Percentiles rank a stretch among this genome's conserved stretches.
phyloP scores from a whole-genome alignment of 768 basidiomycete species.

The Coprinellus aureogranulatus region DNA sequence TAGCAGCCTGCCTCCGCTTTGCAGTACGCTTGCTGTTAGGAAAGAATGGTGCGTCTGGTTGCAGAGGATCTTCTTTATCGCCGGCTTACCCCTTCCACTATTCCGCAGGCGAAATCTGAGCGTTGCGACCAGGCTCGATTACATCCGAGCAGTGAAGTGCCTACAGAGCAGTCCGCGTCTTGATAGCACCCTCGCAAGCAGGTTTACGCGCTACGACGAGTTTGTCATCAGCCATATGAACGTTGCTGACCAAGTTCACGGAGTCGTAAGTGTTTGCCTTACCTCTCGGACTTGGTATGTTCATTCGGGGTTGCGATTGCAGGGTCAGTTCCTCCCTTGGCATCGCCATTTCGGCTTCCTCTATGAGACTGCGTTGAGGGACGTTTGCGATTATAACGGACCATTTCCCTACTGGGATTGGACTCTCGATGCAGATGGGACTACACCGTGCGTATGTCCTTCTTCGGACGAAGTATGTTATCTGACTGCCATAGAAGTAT shows the following conservation, averaged over 20 bases:
- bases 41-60: constrained; percentile 2
- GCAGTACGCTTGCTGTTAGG: neutral
- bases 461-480: neutral
- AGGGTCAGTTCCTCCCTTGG: constrained; percentile 28
- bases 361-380: constrained; percentile 20
- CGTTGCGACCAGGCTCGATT: neutral
- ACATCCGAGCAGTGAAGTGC: constrained; percentile 7
- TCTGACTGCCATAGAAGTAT: neutral
- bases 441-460: neutral
- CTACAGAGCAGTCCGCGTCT: neutral
- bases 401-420: constrained; percentile 18
- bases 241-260: constrained; percentile 19
- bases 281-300: neutral
- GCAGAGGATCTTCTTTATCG: neutral
- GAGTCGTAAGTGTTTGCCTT: constrained; percentile 16
- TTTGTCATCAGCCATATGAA: constrained; percentile 19
- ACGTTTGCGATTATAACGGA: constrained; percentile 23
- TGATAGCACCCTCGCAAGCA: neutral
- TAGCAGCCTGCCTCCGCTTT: neutral
- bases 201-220: constrained; percentile 24
- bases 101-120: neutral
- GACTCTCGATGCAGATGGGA: constrained; percentile 3
- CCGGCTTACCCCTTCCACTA: neutral
- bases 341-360: constrained; percentile 20
- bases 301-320: neutral